Conservation (phyloP, 495 filamentous ascomycete species). For the Pseudomonodictys pantanalensis region DNA sequence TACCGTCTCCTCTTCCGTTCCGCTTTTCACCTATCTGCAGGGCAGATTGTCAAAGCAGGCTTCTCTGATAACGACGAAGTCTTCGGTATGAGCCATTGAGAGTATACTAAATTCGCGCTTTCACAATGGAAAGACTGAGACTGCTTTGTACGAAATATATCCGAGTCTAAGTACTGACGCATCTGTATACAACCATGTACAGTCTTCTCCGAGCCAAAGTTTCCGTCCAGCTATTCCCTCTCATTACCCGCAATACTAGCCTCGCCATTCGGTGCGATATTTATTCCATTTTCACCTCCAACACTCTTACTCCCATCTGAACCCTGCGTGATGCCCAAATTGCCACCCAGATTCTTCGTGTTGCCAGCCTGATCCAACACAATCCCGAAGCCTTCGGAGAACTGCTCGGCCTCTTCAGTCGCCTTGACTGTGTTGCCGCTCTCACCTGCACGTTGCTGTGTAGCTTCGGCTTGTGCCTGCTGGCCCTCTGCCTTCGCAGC, state of each 20-base stretch:
- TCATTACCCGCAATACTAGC: conserved; percentile 18
- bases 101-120: too few species aligned
- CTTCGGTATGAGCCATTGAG: too few species aligned
- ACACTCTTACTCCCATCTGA: conserved; percentile 15
- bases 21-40: too few species aligned
- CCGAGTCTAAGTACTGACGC: too few species aligned
- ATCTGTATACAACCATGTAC: too few species aligned
- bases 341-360: conserved; percentile 14
- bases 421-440: conserved; percentile 9
- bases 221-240: too few species aligned
- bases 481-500: neutral
- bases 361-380: conserved; percentile 9
- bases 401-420: conserved; percentile 16
- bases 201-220: too few species aligned
- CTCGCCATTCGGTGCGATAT: conserved; percentile 15
- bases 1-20: too few species aligned
- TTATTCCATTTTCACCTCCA: conserved; percentile 20
- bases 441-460: neutral
- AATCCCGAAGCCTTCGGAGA: conserved; percentile 20
- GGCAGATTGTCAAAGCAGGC: too few species aligned
- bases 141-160: too few species aligned
- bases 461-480: neutral
- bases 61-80: too few species aligned
- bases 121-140: too few species aligned
- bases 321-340: conserved; percentile 22